phyloP scores from a whole-genome alignment of 352 stramenopile species.

The Phytophthora constricta region DNA sequence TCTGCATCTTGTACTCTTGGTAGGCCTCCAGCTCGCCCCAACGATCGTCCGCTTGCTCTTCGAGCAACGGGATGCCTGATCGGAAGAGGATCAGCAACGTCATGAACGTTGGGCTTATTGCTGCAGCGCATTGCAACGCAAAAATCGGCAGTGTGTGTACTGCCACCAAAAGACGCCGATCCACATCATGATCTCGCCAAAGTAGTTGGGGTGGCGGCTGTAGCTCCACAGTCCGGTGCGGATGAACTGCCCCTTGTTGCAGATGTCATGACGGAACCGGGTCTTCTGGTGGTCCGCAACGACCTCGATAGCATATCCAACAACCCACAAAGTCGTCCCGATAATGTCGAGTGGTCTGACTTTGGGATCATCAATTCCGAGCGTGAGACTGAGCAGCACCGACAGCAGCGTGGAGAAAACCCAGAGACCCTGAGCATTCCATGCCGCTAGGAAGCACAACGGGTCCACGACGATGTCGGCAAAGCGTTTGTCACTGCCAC shows the following conservation, averaged over 20 bases:
- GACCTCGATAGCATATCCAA: conserved; percentile 81
- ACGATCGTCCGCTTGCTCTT: conserved; percentile 74
- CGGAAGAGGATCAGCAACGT: conserved; percentile 72
- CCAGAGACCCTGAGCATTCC: conserved; percentile 87
- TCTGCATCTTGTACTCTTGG: conserved; percentile 79
- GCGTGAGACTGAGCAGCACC: conserved; percentile 60
- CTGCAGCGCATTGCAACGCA: conserved; percentile 45
- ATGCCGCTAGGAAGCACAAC: conserved; percentile 77
- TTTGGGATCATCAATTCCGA: conserved; percentile 28
- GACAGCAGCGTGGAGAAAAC: conserved; percentile 78
- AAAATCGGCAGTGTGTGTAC: conserved; percentile 52
- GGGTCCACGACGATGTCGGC: conserved; percentile 64
- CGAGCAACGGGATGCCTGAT: conserved; percentile 79
- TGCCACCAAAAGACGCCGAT: conserved; percentile 61
- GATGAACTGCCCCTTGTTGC: conserved; percentile 86
- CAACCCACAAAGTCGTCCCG: conserved; percentile 55
- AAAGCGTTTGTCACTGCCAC: conserved; percentile 81
- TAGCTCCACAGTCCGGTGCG: conserved; percentile 85
- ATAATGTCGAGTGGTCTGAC: conserved; percentile 51
- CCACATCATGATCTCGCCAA: conserved; percentile 93
- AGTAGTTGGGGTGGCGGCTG: conserved; percentile 94
- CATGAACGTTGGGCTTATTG: conserved; percentile 74
- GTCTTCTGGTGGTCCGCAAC: conserved; percentile 86
- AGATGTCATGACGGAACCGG: conserved; percentile 62
- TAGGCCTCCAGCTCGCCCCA: conserved; percentile 75